phyloP scores from a whole-genome alignment of 106 monocot genomes.

The Vanilla planifolia region DNA sequence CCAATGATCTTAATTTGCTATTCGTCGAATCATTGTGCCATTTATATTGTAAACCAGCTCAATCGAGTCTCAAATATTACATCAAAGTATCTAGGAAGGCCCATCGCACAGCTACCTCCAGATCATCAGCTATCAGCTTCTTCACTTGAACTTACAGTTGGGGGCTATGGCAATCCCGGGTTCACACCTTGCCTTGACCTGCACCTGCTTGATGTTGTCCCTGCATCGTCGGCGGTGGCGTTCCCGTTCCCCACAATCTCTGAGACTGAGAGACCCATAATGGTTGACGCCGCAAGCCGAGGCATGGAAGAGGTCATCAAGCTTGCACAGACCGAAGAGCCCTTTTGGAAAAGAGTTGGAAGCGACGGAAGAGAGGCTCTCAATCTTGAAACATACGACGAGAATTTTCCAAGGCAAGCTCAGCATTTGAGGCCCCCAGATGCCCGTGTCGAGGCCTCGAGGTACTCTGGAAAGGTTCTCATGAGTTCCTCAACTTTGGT shows the following conservation, averaged over 20 bases:
- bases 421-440: slow-evolving; percentile 27
- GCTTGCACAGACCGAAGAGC: slow-evolving; percentile 54
- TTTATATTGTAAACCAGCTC: slow-evolving; percentile 33
- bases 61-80: slow-evolving; percentile 69
- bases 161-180: slow-evolving; percentile 21
- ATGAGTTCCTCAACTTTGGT: slow-evolving; percentile 54
- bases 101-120: slow-evolving; percentile 56
- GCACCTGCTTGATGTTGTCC: slow-evolving; percentile 46
- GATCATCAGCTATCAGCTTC: slow-evolving; percentile 47
- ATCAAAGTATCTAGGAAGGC: slow-evolving; percentile 73
- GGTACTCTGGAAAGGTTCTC: slow-evolving; percentile 41
- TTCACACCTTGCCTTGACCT: slow-evolving; percentile 53
- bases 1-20: no score
- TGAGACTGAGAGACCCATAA: slow-evolving; percentile 71
- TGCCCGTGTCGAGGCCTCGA: slow-evolving; percentile 49
- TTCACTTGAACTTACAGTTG: slow-evolving; percentile 66
- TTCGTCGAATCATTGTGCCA: neutral
- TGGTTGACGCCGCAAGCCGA: slow-evolving; percentile 59
- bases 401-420: slow-evolving; percentile 40
- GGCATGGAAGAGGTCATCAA: slow-evolving; percentile 76
- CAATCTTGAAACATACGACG: slow-evolving; percentile 44
- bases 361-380: slow-evolving; percentile 44
- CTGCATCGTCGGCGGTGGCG: slow-evolving; percentile 14
- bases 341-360: slow-evolving; percentile 51
- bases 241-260: slow-evolving; percentile 47